phyloP scores from a whole-genome alignment of 139 green algal species.

The Coelastrella sp. region DNA sequence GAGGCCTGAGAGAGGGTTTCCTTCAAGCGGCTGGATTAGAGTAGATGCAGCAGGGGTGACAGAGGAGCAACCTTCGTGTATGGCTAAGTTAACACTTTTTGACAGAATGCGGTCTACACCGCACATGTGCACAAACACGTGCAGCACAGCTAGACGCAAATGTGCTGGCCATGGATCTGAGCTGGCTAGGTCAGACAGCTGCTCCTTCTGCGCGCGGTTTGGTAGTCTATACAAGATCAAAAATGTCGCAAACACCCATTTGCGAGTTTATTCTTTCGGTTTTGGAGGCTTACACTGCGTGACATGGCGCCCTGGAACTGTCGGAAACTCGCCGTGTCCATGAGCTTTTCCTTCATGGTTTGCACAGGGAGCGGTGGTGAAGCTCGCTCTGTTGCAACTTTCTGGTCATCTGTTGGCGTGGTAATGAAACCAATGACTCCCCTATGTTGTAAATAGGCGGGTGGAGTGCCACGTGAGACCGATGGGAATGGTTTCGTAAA shows the following conservation, averaged over 20 bases:
- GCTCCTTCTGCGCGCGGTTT: background rate
- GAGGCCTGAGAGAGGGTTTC: too few relatives aligned
- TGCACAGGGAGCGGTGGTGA: background rate
- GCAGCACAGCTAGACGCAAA: background rate
- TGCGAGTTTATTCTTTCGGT: background rate
- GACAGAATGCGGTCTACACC: too few relatives aligned
- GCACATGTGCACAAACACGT: background rate
- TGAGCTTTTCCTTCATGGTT: slow-evolving; percentile 26
- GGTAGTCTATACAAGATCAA: too few relatives aligned
- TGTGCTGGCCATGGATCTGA: too few relatives aligned
- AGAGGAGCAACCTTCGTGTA: too few relatives aligned
- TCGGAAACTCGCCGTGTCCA: background rate
- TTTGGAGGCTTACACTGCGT: background rate
- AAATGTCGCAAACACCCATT: background rate
- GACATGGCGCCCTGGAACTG: slow-evolving; percentile 13
- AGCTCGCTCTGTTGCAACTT: background rate
- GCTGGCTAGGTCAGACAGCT: too few relatives aligned
- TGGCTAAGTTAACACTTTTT: too few relatives aligned
- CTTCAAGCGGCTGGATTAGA: too few relatives aligned
- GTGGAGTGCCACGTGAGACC: too few relatives aligned
- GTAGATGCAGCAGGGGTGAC: too few relatives aligned
- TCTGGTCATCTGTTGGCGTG: background rate
- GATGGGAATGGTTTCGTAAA: background rate
- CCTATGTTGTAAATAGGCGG: background rate
- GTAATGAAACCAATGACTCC: background rate